phyloP scores from a whole-genome alignment of 139 green algal genomes.

The Closterium sp. region DNA sequence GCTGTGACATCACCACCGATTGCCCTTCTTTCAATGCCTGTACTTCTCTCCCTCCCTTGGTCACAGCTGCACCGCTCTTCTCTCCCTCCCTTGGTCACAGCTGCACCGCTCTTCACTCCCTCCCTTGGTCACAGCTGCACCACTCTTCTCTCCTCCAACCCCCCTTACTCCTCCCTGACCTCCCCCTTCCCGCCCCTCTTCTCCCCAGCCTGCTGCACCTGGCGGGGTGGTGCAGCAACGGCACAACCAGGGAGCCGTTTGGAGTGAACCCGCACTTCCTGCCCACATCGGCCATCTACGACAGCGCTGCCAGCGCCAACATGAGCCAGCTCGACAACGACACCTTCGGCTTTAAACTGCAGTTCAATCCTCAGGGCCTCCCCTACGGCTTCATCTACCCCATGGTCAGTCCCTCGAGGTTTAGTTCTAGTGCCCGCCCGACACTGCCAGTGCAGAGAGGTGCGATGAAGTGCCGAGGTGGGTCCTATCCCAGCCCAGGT shows the following conservation, averaged over 20 bases:
- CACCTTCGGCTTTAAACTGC: neutral
- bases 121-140: no score
- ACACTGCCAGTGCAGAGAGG: no score
- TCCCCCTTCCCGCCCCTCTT: no score
- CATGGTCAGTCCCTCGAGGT: neutral
- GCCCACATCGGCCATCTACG: neutral
- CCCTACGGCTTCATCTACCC: neutral
- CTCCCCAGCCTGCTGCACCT: neutral
- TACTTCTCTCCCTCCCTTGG: no score
- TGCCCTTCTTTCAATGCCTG: no score
- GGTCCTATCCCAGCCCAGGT: no score
- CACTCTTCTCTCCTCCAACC: neutral
- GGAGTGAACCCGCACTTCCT: slow-evolving; percentile 33
- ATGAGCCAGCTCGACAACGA: neutral
- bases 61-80: no score
- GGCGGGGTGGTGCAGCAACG: slow-evolving; percentile 5
- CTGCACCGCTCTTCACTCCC: no score
- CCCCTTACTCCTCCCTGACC: no score
- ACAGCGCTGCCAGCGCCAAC: neutral
- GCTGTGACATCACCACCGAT: neutral
- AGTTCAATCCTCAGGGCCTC: neutral
- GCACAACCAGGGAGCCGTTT: slow-evolving; percentile 3
- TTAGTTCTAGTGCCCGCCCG: no score
- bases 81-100: no score
- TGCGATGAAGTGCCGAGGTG: no score